A percentile compares a stretch with the other conserved stretches of the same genome.
Evolutionary conservation across 192 early-diverging fungal species (phyloP).

Genomic region (Thoreauomyces humboldtii): DNA sequence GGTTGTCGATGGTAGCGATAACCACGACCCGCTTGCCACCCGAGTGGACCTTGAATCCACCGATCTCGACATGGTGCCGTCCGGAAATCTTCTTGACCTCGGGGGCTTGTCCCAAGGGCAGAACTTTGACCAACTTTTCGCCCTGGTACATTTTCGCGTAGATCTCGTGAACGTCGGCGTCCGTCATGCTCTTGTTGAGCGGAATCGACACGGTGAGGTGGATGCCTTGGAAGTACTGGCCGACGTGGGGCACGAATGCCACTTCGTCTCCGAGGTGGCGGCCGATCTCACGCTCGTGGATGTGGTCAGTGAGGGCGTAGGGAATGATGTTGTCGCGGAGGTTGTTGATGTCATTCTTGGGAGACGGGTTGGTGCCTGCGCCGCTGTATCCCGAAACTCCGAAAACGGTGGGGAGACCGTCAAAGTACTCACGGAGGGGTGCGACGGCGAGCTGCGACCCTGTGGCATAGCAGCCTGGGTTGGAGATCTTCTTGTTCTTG

Average conservation of each 20-base stretch:
- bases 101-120: conserved; percentile 65
- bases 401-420: conserved; percentile 65
- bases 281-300: conserved; percentile 92
- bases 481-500: conserved; percentile 63
- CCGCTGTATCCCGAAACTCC: conserved; percentile 97
- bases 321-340: conserved; percentile 88
- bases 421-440: conserved; percentile 62
- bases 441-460: conserved; percentile 88
- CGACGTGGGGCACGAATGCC: conserved; percentile 89
- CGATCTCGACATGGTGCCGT: conserved; percentile 84
- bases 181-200: conserved; percentile 69
- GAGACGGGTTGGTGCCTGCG: conserved; percentile 96
- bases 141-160: conserved; percentile 70
- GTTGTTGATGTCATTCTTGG: conserved; percentile 88
- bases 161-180: conserved; percentile 64
- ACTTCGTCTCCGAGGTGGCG: conserved; percentile 60
- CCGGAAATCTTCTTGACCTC: conserved; percentile 87
- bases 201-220: conserved; percentile 86
- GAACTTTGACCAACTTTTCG: conserved; percentile 82
- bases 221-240: conserved; percentile 92
- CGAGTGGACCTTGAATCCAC: conserved; percentile 84
- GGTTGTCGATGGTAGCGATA: conserved; percentile 90
- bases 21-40: conserved; percentile 78
- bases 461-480: conserved; percentile 99
- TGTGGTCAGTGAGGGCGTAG: conserved; percentile 90